phyloP scores from a whole-genome alignment of 1,284 basidiomycete genomes.

The Macrocybe sp. region DNA sequence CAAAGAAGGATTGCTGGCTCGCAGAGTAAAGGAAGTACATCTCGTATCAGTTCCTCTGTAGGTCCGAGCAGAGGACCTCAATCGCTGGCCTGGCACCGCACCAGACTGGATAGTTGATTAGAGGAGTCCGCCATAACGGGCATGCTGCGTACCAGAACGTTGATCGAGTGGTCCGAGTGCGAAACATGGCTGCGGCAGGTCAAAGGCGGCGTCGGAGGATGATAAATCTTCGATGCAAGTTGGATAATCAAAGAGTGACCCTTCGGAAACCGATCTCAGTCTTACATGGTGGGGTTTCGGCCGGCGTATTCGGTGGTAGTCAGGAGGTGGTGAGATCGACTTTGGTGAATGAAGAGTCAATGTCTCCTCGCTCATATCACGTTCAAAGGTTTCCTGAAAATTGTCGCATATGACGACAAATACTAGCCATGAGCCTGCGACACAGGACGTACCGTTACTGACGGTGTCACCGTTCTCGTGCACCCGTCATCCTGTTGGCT shows the following conservation, averaged over 20 bases:
- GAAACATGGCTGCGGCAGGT: constrained; percentile 10
- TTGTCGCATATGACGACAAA: too few species aligned
- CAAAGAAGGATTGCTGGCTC: constrained; percentile 25
- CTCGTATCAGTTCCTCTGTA: too few species aligned
- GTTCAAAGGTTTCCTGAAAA: too few species aligned
- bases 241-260: not conserved
- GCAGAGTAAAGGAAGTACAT: constrained; percentile 23
- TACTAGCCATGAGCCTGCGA: too few species aligned
- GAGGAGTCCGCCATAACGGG: not conserved
- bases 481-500: too few species aligned
- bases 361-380: too few species aligned
- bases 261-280: constrained; percentile 1
- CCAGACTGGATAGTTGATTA: not conserved
- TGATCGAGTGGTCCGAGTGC: not conserved
- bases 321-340: not conserved
- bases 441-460: too few species aligned
- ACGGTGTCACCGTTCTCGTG: too few species aligned
- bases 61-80: too few species aligned
- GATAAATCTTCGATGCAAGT: constrained; percentile 35
- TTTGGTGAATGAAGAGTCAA: not conserved
- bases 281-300: constrained; percentile 25
- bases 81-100: too few species aligned
- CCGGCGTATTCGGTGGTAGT: not conserved
- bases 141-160: constrained; percentile 7
- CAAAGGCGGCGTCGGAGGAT: constrained; percentile 55